Evolutionary conservation across 2,329 filamentous ascomycete genomes (phyloP).

Genomic region (Exophiala sp.): DNA sequence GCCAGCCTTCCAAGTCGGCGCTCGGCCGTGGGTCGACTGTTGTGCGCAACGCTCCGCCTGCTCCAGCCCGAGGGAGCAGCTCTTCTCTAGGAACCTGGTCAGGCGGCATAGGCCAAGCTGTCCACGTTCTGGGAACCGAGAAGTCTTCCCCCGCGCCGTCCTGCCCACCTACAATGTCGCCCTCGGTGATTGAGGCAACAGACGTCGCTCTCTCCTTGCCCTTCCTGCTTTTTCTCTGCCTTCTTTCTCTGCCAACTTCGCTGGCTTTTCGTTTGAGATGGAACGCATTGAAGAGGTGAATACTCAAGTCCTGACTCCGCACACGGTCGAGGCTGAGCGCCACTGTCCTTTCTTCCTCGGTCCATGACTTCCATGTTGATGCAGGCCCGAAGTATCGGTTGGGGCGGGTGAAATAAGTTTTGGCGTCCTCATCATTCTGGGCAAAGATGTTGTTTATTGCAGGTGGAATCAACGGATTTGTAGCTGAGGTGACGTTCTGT

Average conservation of each 20-base stretch:
- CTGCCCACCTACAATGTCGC: not conserved
- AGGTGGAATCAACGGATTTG: constrained; percentile 3
- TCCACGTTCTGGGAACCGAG: constrained; percentile 58
- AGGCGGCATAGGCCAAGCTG: constrained; percentile 72
- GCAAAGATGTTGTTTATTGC: constrained; percentile 4
- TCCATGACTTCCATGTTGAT: constrained; percentile 79
- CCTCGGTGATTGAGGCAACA: not conserved
- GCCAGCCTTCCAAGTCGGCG: constrained; percentile 60
- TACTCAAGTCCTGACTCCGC: constrained; percentile 60
- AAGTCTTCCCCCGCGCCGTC: constrained; percentile 6
- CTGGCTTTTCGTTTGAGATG: constrained; percentile 53
- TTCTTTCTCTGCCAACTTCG: not conserved
- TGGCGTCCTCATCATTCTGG: constrained; percentile 13
- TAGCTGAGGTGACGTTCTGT: not conserved
- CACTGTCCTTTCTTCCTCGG: constrained; percentile 69
- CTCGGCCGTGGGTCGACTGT: constrained; percentile 43
- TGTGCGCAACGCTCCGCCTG: constrained; percentile 1
- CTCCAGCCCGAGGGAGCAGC: constrained; percentile 40
- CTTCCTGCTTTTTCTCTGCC: constrained; percentile 8
- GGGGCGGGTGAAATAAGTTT: constrained; percentile 43
- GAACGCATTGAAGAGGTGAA: constrained; percentile 75
- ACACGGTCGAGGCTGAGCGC: constrained; percentile 58
- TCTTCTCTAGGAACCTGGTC: constrained; percentile 55
- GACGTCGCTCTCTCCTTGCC: constrained; percentile 10
- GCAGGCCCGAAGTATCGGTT: constrained; percentile 67